Conservation (phyloP, 192 early-diverging fungal genomes). For the Paraglomus brasilianum region DNA sequence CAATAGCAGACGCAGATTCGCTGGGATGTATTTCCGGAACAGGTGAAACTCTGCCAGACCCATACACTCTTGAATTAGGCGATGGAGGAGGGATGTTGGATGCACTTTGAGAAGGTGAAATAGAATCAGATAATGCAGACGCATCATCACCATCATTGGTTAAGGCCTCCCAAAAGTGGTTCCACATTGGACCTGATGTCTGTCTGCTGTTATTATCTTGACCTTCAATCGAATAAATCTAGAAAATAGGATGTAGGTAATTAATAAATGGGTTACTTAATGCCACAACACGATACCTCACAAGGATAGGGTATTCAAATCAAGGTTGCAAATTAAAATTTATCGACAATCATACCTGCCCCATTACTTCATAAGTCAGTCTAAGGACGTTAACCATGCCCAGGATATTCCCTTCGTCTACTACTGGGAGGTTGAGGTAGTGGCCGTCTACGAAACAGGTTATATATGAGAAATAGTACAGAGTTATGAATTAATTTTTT, state of each 20-base stretch:
- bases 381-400: constrained; percentile 83
- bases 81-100: constrained; percentile 46
- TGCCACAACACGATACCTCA: not conserved
- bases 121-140: constrained; percentile 62
- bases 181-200: constrained; percentile 65
- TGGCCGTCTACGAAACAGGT: constrained; percentile 59
- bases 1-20: constrained; percentile 53
- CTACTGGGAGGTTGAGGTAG: constrained; percentile 81
- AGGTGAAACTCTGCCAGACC: constrained; percentile 34
- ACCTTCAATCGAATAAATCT: constrained; percentile 53
- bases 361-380: constrained; percentile 79
- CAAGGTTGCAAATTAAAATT: constrained; percentile 24
- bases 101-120: constrained; percentile 43
- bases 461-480: not conserved
- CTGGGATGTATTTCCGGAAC: constrained; percentile 59
- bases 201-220: constrained; percentile 35
- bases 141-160: constrained; percentile 64
- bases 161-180: constrained; percentile 75
- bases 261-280: not conserved
- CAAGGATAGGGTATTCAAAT: not conserved
- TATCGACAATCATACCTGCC: constrained; percentile 76
- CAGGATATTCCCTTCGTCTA: constrained; percentile 68
- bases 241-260: not conserved
- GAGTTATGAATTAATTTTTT: not conserved
- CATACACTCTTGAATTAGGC: constrained; percentile 39